Evolutionary conservation across 192 early-diverging fungal genomes (phyloP).

Genomic region (Dispira parvispora): DNA sequence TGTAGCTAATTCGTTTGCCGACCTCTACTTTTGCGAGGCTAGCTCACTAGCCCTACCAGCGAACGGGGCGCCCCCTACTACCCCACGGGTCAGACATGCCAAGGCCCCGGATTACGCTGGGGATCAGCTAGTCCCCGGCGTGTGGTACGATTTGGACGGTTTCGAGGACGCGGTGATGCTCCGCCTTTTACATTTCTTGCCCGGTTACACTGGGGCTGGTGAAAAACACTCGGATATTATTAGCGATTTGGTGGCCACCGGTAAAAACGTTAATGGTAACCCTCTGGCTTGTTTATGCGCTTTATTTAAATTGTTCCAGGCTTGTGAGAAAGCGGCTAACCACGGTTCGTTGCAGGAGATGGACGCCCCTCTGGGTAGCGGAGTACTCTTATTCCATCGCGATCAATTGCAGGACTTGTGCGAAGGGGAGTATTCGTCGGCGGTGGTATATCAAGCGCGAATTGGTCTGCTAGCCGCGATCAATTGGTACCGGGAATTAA

Average conservation of each 20-base stretch:
- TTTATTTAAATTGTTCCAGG: slow-evolving; percentile 50
- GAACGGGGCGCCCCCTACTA: background rate
- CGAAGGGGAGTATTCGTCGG: no score
- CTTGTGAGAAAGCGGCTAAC: slow-evolving; percentile 40
- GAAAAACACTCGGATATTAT: slow-evolving; percentile 11
- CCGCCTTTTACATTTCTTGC: slow-evolving; percentile 8
- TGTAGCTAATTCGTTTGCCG: slow-evolving; percentile 37
- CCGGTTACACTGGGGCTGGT: background rate
- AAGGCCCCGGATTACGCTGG: background rate
- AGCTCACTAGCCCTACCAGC: slow-evolving; percentile 13
- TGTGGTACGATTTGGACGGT: slow-evolving; percentile 4
- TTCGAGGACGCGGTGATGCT: background rate
- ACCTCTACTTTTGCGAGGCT: slow-evolving; percentile 32
- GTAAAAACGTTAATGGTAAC: slow-evolving; percentile 18
- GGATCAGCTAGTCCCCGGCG: background rate
- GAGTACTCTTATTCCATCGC: slow-evolving; percentile 19
- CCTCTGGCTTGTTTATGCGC: slow-evolving; percentile 41
- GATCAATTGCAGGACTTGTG: slow-evolving; percentile 6
- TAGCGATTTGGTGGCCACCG: background rate
- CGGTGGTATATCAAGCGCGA: slow-evolving; percentile 8
- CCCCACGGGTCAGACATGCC: background rate
- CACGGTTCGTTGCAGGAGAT: slow-evolving; percentile 37
- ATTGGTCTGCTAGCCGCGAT: slow-evolving; percentile 19
- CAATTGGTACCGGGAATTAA: slow-evolving; percentile 47
- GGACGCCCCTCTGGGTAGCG: slow-evolving; percentile 52